These are phyloP conservation scores for Helicocarpus griseus DNA, from an alignment of 2,329 filamentous ascomycete genomes.

Conservation along the genomic window DNA sequence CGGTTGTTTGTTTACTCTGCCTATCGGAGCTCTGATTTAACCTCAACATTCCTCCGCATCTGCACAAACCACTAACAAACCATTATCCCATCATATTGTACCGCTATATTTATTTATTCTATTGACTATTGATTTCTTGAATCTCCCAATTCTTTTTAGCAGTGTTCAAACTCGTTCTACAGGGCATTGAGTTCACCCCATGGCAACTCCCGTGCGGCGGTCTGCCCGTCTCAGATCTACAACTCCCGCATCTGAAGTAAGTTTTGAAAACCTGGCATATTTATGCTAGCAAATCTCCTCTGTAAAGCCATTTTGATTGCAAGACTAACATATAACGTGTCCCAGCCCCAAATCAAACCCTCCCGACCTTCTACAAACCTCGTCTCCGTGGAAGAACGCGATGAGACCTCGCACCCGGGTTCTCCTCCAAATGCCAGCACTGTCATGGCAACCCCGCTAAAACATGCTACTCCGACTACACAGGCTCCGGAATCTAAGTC, in stretches of 20 bases:
- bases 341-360: slow-evolving; percentile 12
- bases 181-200: background rate
- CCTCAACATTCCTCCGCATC: background rate
- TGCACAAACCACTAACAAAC: background rate
- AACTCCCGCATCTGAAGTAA: slow-evolving; percentile 4
- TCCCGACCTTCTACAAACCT: slow-evolving; percentile 25
- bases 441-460: slow-evolving; percentile 14
- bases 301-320: background rate
- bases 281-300: background rate
- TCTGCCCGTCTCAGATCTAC: slow-evolving; percentile 4
- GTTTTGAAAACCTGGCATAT: background rate
- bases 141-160: background rate
- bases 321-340: background rate
- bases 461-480: slow-evolving; percentile 24
- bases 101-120: background rate
- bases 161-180: background rate
- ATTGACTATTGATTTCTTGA: background rate
- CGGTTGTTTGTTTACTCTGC: slow-evolving; percentile 3
- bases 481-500: slow-evolving; percentile 18
- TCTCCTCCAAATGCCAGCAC: slow-evolving; percentile 16
- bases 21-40: background rate
- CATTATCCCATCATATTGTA: background rate
- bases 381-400: slow-evolving; percentile 37
- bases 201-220: slow-evolving; percentile 4
- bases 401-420: slow-evolving; percentile 31